Percentiles rank a stretch among this genome's conserved stretches.
Conservation (phyloP, 768 basidiomycete species). For the Paxillus involutus region DNA sequence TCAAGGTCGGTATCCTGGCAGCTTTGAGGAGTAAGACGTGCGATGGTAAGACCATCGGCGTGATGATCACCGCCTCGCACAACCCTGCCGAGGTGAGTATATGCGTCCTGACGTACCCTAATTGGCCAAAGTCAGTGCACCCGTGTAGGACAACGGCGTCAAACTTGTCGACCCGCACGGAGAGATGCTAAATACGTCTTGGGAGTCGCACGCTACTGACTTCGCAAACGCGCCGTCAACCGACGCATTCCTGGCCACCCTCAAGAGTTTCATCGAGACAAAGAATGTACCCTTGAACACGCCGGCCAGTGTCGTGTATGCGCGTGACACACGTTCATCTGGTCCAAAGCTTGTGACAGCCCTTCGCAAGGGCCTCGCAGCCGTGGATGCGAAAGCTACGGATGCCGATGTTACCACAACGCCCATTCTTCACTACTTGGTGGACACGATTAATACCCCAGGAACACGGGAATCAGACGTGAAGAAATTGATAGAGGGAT, state of each 20-base stretch:
- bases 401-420: constrained; percentile 89
- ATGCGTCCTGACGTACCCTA: background rate
- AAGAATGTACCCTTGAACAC: constrained; percentile 76
- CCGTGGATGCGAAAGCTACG: constrained; percentile 64
- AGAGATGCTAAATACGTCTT: constrained; percentile 93
- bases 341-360: constrained; percentile 74
- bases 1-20: constrained; percentile 89
- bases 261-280: constrained; percentile 60
- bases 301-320: constrained; percentile 85
- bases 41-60: constrained; percentile 90
- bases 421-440: constrained; percentile 94
- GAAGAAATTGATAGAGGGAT: constrained; percentile 77
- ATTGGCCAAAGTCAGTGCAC: constrained; percentile 2
- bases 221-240: constrained; percentile 83
- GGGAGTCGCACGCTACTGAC: constrained; percentile 86
- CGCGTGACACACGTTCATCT: constrained; percentile 90
- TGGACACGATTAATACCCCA: constrained; percentile 85
- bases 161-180: constrained; percentile 97
- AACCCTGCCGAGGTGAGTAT: constrained; percentile 89
- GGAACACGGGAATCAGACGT: constrained; percentile 79
- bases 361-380: constrained; percentile 79
- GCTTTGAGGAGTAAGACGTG: constrained; percentile 87
- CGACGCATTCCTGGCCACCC: constrained; percentile 64
- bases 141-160: constrained; percentile 89
- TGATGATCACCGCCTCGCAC: constrained; percentile 99